phyloP scores from a whole-genome alignment of 768 basidiomycete species.

The Jaapia argillacea region DNA sequence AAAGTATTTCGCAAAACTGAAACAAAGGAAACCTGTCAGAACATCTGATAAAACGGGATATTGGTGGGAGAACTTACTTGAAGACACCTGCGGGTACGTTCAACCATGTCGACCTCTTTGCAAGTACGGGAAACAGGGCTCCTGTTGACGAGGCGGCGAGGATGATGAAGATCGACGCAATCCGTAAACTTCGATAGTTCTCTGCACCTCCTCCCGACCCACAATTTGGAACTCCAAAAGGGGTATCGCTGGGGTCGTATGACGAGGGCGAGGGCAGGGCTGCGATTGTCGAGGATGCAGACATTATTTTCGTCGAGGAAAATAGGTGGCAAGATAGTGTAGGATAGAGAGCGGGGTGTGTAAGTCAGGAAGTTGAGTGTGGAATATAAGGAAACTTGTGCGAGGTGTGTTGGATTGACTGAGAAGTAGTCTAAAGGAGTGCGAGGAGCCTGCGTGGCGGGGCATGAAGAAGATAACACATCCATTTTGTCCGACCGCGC shows the following conservation, averaged over 20 bases:
- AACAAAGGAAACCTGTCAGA: background rate
- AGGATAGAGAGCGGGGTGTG: no score
- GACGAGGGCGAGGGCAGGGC: no score
- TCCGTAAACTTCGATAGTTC: conserved; percentile 40
- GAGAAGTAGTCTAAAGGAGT: no score
- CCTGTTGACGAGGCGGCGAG: conserved; percentile 48
- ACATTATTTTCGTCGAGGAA: no score
- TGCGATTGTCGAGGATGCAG: no score
- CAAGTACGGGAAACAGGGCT: conserved; percentile 64
- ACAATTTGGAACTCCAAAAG: conserved; percentile 23
- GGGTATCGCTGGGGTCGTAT: background rate
- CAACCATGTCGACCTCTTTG: conserved; percentile 39
- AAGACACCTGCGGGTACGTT: conserved; percentile 52
- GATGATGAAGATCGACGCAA: conserved; percentile 71
- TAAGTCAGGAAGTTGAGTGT: no score
- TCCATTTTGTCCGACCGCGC: no score
- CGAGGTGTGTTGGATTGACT: no score
- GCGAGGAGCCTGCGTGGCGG: no score
- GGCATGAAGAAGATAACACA: no score
- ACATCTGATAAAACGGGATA: background rate
- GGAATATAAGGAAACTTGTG: no score
- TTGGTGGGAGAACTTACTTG: conserved; percentile 40
- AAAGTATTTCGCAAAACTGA: conserved; percentile 81
- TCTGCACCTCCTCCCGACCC: conserved; percentile 42
- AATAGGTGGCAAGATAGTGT: no score